A percentile compares a stretch with the other conserved stretches of the same genome.
phyloP scores from a whole-genome alignment of 2,329 filamentous ascomycete genomes.

The Epichloe brachyelytri region DNA sequence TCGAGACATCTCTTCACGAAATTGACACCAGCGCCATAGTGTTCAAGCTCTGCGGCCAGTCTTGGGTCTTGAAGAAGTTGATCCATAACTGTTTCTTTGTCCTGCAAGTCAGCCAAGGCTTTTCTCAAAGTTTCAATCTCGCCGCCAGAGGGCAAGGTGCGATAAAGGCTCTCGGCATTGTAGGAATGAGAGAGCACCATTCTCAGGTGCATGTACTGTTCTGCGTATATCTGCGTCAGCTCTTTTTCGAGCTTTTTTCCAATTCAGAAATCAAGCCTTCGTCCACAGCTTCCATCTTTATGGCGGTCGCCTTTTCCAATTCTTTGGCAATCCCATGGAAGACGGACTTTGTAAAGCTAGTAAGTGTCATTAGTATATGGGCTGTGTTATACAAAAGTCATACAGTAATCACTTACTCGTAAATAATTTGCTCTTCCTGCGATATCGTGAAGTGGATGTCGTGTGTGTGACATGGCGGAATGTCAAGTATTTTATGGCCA shows the following conservation, averaged over 20 bases:
- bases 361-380: neutral
- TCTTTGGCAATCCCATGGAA: neutral
- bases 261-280: neutral
- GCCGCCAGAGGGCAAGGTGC: neutral
- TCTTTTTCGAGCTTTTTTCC: neutral
- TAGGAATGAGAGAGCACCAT: constrained; percentile 15
- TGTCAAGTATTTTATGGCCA: constrained; percentile 12
- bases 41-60: neutral
- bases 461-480: constrained; percentile 9
- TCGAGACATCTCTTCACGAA: neutral
- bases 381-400: neutral
- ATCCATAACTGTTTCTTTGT: constrained; percentile 3
- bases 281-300: neutral
- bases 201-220: neutral
- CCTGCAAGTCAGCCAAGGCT: neutral
- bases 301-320: neutral
- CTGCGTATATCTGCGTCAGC: neutral
- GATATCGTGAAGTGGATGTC: constrained; percentile 15
- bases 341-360: neutral
- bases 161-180: constrained; percentile 16
- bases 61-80: constrained; percentile 4
- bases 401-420: neutral
- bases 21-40: constrained; percentile 8
- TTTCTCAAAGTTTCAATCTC: constrained; percentile 1
- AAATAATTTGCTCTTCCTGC: constrained; percentile 10